A percentile compares a stretch with the other conserved stretches of the same genome.
phyloP scores from a whole-genome alignment of 345 rosid species.

The Mercurialis annua region DNA sequence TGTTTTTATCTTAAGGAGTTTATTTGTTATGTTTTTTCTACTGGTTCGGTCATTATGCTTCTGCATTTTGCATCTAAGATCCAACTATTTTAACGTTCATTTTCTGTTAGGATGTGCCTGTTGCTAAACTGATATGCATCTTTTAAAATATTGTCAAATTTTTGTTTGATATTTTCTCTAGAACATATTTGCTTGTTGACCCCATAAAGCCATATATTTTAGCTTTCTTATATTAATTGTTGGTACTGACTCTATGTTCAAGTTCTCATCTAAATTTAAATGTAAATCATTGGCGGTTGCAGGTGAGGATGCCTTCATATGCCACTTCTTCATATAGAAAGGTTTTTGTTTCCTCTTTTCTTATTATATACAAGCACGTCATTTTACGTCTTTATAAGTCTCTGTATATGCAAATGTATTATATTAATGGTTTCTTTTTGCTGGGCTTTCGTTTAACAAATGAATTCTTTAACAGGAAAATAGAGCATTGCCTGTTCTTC shows the following conservation, averaged over 20 bases:
- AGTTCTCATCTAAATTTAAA: conserved; percentile 2
- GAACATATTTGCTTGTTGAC: background rate
- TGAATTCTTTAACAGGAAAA: conserved; percentile 48
- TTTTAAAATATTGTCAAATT: conserved; percentile 1
- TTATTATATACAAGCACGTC: background rate
- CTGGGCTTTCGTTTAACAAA: background rate
- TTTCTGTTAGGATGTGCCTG: background rate
- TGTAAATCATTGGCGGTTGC: conserved; percentile 22
- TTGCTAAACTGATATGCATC: background rate
- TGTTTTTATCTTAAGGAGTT: too few species aligned
- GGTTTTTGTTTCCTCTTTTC: conserved; percentile 28
- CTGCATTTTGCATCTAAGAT: background rate
- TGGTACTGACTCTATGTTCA: background rate
- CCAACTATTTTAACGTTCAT: background rate
- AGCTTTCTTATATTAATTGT: background rate
- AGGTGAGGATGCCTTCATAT: conserved; percentile 55
- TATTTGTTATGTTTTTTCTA: background rate
- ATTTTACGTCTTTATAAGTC: background rate
- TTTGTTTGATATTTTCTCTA: background rate
- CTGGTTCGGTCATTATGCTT: background rate
- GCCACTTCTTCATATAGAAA: conserved; percentile 35
- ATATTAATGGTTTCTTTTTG: background rate
- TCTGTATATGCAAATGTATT: background rate
- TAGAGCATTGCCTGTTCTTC: conserved; percentile 55
- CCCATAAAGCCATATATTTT: background rate